phyloP scores from a whole-genome alignment of 2,329 filamentous ascomycete genomes.

The Bipolaris gigantea region DNA sequence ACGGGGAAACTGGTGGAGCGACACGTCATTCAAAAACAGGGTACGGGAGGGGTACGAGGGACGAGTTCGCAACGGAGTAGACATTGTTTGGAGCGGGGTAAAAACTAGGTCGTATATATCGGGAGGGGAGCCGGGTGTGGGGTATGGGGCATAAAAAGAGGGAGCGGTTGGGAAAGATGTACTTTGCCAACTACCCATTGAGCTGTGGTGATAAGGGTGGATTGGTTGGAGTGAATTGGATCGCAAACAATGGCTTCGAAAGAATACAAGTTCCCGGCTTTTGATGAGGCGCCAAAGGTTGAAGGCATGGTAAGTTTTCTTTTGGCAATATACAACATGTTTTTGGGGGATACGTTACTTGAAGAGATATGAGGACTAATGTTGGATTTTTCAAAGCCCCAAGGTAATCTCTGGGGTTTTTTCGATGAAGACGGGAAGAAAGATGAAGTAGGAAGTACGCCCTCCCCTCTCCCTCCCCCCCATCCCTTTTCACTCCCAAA shows the following conservation, averaged over 20 bases:
- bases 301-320: conserved; percentile 21
- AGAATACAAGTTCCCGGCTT: conserved; percentile 33
- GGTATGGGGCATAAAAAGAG: too few species aligned
- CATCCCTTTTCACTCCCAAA: neutral
- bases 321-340: neutral
- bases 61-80: neutral
- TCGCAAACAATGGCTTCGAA: conserved; percentile 6
- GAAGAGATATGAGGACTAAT: too few species aligned
- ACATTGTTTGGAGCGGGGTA: too few species aligned
- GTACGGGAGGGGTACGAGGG: neutral
- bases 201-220: too few species aligned
- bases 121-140: too few species aligned
- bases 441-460: conserved; percentile 57
- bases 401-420: conserved; percentile 40
- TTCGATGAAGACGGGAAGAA: conserved; percentile 44
- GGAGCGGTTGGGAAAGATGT: too few species aligned
- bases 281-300: conserved; percentile 39
- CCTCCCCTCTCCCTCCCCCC: neutral
- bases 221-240: neutral
- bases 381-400: conserved; percentile 12
- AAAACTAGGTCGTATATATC: too few species aligned
- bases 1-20: neutral
- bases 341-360: too few species aligned
- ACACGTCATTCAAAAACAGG: conserved; percentile 2
- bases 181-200: too few species aligned